These are phyloP conservation scores for Rhododendron ovatum DNA, from an alignment of 148 eudicot genomes.

Conservation along the genomic window DNA sequence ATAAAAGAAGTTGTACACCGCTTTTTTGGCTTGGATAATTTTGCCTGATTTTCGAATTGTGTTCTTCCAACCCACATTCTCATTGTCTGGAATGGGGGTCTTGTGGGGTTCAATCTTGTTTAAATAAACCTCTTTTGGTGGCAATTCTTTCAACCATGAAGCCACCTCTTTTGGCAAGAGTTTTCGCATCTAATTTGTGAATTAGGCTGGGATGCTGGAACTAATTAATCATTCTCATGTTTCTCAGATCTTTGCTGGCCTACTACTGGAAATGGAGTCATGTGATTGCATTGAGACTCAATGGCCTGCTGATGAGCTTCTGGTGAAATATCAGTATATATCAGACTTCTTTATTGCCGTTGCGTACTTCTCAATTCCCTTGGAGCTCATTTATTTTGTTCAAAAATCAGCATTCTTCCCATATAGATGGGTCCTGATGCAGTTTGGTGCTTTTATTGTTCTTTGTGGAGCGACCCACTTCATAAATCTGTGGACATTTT, in stretches of 20 bases:
- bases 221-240: not conserved
- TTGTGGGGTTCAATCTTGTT: not conserved
- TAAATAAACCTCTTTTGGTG: not conserved
- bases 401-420: slow-evolving; percentile 86
- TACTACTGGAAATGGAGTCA: slow-evolving; percentile 52
- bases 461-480: slow-evolving; percentile 84
- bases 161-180: not conserved
- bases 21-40: too few species aligned
- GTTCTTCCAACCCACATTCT: too few species aligned
- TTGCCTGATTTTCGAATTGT: too few species aligned
- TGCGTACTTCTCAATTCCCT: slow-evolving; percentile 91
- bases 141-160: not conserved
- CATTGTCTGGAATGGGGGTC: too few species aligned
- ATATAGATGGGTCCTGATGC: slow-evolving; percentile 91
- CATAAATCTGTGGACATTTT: slow-evolving; percentile 79
- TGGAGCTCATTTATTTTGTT: slow-evolving; percentile 90
- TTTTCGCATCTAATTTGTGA: not conserved
- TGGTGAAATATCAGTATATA: slow-evolving; percentile 83
- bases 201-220: not conserved
- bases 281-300: slow-evolving; percentile 73
- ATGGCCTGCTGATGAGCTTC: slow-evolving; percentile 73
- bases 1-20: too few species aligned
- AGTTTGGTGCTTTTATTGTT: slow-evolving; percentile 90
- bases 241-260: slow-evolving; percentile 30
- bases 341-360: slow-evolving; percentile 86